These are phyloP conservation scores for Podospora pseudocomata DNA, from an alignment of 495 filamentous ascomycete species.

Conservation along the genomic window DNA sequence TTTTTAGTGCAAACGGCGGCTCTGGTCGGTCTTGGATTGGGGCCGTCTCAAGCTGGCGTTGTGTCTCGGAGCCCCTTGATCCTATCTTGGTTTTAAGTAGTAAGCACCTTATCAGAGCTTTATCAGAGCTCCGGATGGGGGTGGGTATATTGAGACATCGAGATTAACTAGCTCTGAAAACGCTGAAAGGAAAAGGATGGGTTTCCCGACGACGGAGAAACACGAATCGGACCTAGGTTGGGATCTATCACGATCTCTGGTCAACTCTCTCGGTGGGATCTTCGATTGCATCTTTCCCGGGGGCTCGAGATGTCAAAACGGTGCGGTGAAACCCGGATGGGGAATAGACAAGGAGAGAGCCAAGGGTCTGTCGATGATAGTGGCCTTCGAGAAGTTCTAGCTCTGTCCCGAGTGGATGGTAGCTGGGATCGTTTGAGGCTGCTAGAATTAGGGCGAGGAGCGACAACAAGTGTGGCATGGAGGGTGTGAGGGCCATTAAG, in stretches of 20 bases:
- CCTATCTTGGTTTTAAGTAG: background rate
- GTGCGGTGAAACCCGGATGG: background rate
- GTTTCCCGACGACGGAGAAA: background rate
- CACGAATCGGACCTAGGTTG: background rate
- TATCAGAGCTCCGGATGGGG: background rate
- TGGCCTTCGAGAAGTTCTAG: background rate
- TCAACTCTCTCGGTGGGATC: background rate
- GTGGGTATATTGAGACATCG: background rate
- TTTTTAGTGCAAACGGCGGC: background rate
- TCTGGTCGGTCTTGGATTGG: background rate
- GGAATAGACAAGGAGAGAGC: background rate
- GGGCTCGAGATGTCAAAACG: background rate
- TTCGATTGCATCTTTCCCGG: background rate
- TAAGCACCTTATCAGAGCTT: background rate
- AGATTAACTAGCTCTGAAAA: background rate
- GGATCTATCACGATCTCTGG: background rate
- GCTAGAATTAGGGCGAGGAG: background rate
- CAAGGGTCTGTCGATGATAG: background rate
- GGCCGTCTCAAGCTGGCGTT: background rate
- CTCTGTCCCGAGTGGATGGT: background rate
- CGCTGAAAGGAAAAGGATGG: background rate
- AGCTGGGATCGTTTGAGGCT: background rate
- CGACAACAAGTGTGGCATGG: background rate
- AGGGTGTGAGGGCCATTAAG: background rate
- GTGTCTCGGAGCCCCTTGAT: background rate